phyloP scores from a whole-genome alignment of 1,139 yeast species.

The Scheffersomyces insectosa region DNA sequence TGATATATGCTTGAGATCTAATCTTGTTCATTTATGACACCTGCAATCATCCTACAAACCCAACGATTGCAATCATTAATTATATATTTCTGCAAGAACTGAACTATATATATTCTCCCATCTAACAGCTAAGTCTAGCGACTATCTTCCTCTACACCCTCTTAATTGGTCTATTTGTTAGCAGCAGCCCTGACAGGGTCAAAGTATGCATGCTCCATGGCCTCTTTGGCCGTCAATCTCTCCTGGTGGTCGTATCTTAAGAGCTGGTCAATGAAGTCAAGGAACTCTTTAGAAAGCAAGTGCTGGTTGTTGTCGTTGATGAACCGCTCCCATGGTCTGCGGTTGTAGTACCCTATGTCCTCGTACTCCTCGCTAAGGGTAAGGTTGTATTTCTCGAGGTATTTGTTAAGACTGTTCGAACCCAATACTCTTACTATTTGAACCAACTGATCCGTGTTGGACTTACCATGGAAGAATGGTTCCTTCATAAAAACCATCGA shows the following conservation, averaged over 20 bases:
- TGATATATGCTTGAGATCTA: too few relatives aligned
- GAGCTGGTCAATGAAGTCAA: constrained; percentile 81
- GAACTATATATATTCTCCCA: not conserved
- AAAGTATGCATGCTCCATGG: constrained; percentile 84
- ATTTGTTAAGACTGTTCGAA: constrained; percentile 75
- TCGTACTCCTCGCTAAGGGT: constrained; percentile 80
- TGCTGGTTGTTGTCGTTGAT: constrained; percentile 72
- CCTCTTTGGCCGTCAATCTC: constrained; percentile 91
- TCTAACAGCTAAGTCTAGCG: too few relatives aligned
- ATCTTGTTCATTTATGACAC: too few relatives aligned
- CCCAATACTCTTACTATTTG: constrained; percentile 94
- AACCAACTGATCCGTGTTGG: constrained; percentile 93
- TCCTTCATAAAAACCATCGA: constrained; percentile 94
- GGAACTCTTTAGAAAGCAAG: constrained; percentile 66
- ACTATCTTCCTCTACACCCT: not conserved
- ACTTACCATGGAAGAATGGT: constrained; percentile 96
- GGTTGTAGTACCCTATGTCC: constrained; percentile 74
- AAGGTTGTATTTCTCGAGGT: constrained; percentile 75
- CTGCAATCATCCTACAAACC: too few relatives aligned
- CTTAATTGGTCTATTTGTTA: not conserved
- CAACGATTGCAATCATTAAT: too few relatives aligned
- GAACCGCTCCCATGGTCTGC: constrained; percentile 88
- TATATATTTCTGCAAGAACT: not conserved
- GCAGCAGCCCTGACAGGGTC: constrained; percentile 24
- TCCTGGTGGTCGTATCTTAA: constrained; percentile 93